phyloP scores from a whole-genome alignment of 106 monocot genomes.

The Triglochin maritima region DNA sequence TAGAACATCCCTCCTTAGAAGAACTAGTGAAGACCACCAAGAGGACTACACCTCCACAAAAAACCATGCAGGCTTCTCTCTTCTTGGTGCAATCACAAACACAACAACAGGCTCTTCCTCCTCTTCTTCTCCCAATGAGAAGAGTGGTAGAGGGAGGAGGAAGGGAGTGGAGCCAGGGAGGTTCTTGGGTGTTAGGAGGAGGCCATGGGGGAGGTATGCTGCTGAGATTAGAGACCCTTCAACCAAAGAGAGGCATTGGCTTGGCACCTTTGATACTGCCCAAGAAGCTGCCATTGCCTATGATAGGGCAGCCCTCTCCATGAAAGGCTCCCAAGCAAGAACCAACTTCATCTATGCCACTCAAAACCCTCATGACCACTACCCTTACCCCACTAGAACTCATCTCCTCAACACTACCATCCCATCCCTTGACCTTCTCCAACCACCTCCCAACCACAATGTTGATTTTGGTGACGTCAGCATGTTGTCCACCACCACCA shows the following conservation, averaged over 20 bases:
- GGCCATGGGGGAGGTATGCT: conserved; percentile 20
- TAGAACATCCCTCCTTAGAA: too few species aligned
- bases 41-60: neutral
- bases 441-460: neutral
- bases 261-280: conserved; percentile 19
- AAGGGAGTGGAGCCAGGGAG: conserved; percentile 7
- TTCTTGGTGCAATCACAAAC: neutral
- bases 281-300: conserved; percentile 17
- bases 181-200: conserved; percentile 16
- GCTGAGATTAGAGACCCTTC: conserved; percentile 17
- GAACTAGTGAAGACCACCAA: too few species aligned
- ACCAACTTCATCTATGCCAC: conserved; percentile 17
- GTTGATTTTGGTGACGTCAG: neutral
- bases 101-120: neutral
- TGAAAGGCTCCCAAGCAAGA: conserved; percentile 11
- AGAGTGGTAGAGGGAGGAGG: conserved; percentile 6
- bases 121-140: neutral
- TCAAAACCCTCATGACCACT: neutral
- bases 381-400: neutral
- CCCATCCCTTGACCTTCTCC: neutral
- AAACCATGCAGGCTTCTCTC: neutral
- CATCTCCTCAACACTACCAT: neutral
- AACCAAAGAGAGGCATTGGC: conserved; percentile 19
- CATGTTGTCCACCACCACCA: neutral
- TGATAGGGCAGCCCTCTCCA: conserved; percentile 17